Base-by-base conservation (phyloP, 768 basidiomycete genomes). In the Galerina marginata region DNA sequence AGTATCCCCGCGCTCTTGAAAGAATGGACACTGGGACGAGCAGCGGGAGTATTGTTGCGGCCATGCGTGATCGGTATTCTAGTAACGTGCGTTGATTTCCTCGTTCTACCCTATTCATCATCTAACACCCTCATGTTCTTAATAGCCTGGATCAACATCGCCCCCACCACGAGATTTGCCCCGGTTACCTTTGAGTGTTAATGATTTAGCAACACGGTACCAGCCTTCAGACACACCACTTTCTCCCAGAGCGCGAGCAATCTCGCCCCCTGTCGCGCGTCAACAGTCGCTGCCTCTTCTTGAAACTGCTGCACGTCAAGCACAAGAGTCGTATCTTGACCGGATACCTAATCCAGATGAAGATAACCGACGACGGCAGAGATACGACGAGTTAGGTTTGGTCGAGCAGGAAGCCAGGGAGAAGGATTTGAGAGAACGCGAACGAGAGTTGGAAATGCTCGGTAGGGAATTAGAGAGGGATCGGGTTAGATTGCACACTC, bases 1-100 rank as follows among this genome's bases (percentile, higher is more conserved):
- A 73, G 58, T 60, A 64, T 25, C 57, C 69, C 42, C 69, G 72
- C 54, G 38, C 67, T 14, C 65, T 85, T 3, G 84, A 88, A 52
- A 79, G 83, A 60, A 78, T 72, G 20, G 85, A 87, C 46, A 84
- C 86, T 2, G 80, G 79, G 6, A 79, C 72, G 42, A 87, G 84
- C 61, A 81, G 67, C 49, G 83, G 82, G 11, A 86, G 83, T 65
- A 74, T 88, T 25, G 90, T 93, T 46, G 87, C 90, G 44, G 84
- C 85, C 2, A 86, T 93, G 80, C 81, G 87, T 45, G 83, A 82
- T 67, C 83, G 83, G 51, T 92, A 89, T 64, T 79, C 84, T 20
- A 80, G 75, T 43, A 77, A 72, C 56, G 90, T 91, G 65, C 45
- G 87, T 77, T 42, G 43, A 60, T 55, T 64, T 25, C 42, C 16